These are phyloP conservation scores for Astrephomene gubernaculifera DNA, from an alignment of 139 green algal species.

Conservation along the genomic window DNA sequence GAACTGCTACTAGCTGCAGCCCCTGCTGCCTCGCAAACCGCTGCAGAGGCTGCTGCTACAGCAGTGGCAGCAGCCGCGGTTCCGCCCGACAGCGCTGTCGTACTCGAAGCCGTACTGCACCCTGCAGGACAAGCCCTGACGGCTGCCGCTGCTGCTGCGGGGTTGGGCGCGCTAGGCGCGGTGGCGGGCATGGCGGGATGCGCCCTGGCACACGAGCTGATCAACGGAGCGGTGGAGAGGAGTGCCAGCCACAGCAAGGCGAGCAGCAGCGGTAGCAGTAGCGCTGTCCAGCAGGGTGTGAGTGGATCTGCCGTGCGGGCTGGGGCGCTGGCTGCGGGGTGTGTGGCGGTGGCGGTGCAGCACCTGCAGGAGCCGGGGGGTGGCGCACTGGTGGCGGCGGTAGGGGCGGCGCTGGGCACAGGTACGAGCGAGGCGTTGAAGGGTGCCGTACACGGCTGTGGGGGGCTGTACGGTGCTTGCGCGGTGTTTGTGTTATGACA, in stretches of 20 bases:
- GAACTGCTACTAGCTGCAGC: neutral
- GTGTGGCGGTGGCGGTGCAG: neutral
- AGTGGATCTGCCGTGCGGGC: neutral
- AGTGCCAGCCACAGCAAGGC: neutral
- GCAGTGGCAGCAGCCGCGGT: neutral
- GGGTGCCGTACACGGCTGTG: neutral
- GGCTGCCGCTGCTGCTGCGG: neutral
- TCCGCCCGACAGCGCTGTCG: neutral
- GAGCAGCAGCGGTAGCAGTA: neutral
- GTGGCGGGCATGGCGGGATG: neutral
- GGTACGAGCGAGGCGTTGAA: neutral
- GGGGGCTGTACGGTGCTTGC: too few species aligned
- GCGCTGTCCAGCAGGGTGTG: too few species aligned
- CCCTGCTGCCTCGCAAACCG: neutral
- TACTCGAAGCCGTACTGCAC: neutral
- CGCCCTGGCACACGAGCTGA: conserved; percentile 2
- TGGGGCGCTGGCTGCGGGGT: neutral
- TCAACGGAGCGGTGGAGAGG: conserved; percentile 33
- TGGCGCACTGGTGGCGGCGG: neutral
- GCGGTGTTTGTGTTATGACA: neutral
- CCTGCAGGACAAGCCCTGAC: neutral
- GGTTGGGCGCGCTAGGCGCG: conserved; percentile 7
- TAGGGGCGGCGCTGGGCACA: neutral
- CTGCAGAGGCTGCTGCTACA: neutral
- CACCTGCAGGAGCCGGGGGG: neutral